These are phyloP conservation scores for Helotiales sp. DNA, from an alignment of 2,329 filamentous ascomycete species.

Conservation along the genomic window DNA sequence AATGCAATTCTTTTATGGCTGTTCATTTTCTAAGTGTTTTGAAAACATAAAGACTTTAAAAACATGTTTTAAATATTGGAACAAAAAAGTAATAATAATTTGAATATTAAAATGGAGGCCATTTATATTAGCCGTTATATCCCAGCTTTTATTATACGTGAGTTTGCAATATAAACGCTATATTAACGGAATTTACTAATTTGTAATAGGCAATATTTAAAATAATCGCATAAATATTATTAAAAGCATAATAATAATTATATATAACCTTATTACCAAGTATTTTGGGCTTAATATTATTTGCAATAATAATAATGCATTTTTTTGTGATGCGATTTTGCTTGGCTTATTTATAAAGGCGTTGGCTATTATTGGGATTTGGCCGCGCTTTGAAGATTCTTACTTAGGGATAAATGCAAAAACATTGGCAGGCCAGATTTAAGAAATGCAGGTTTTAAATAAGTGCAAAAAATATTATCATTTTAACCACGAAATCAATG, in stretches of 20 bases:
- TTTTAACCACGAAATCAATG: not conserved
- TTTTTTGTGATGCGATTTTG: conserved; percentile 14
- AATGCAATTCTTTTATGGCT: conserved; percentile 18
- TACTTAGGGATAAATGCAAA: conserved; percentile 2
- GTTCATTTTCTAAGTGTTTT: conserved; percentile 29
- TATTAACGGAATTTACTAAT: not conserved
- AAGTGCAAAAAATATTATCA: no score
- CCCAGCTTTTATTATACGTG: conserved; percentile 19
- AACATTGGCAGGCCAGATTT: not conserved
- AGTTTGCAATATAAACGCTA: conserved; percentile 1
- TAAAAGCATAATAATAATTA: not conserved
- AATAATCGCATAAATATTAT: conserved; percentile 12
- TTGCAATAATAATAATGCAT: not conserved
- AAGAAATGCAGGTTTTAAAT: conserved; percentile 6
- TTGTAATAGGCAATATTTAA: conserved; percentile 16
- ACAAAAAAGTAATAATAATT: conserved; percentile 18
- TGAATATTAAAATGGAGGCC: conserved; percentile 11
- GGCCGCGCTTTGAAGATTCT: not conserved
- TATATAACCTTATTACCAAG: conserved; percentile 16
- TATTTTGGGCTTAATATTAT: conserved; percentile 12
- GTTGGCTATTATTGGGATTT: conserved; percentile 4
- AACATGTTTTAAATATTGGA: conserved; percentile 15
- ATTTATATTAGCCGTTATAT: conserved; percentile 1
- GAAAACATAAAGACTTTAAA: conserved; percentile 18
- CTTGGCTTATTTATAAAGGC: conserved; percentile 6